Base-by-base conservation (phyloP, 305 asterid species). In the Fraxinus floribunda region DNA sequence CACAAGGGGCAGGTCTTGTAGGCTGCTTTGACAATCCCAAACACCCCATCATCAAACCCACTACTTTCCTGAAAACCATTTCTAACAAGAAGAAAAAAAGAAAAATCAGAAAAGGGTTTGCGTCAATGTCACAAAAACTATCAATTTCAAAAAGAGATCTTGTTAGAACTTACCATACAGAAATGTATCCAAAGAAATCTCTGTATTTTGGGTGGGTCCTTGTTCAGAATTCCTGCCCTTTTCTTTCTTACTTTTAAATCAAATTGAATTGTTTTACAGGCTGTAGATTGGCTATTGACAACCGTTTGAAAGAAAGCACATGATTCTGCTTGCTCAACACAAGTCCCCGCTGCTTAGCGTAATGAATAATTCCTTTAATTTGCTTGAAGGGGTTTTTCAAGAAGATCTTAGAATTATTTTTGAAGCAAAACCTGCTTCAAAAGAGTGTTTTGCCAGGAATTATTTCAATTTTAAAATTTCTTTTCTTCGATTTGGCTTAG, bases 11-110 rank as follows among this genome's bases (percentile, higher is more conserved):
- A 15, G 91, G 90, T 77, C 77, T 89, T 22, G 94, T 84, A 29
- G 92, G 92, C 86, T 90, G 89, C 89, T 91, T 86, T 62, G 82
- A 82, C 55, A 91, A 79, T 75, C 99, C 98, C 75, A 94, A 84
- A 86, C 98, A 95, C 36, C 99, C 91, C 95, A 90, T 90, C 93
- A 94, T 89, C 93, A 87, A 32, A 8, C 32, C 88, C 55, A 87
- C 84, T 82, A 95, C 30, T 86, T 87, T 93, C 91, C 80, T 90
- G 83, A 94, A 89, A 26, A 91, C 98, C 98, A 95, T 90, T 55
- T 86, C 94, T 89, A 87, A 73, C 29, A 34, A 64, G 73, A 77
- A 13, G 0, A 18, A 77, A 9, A 1, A 84, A 15, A 66, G 18
- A 30, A 70, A 62, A 78, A 15, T 18, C 1, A 70, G 38, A 70